Percentiles rank a stretch among this genome's conserved stretches.
phyloP scores from a whole-genome alignment of 768 basidiomycete species.

The Lactarius hengduanensis region DNA sequence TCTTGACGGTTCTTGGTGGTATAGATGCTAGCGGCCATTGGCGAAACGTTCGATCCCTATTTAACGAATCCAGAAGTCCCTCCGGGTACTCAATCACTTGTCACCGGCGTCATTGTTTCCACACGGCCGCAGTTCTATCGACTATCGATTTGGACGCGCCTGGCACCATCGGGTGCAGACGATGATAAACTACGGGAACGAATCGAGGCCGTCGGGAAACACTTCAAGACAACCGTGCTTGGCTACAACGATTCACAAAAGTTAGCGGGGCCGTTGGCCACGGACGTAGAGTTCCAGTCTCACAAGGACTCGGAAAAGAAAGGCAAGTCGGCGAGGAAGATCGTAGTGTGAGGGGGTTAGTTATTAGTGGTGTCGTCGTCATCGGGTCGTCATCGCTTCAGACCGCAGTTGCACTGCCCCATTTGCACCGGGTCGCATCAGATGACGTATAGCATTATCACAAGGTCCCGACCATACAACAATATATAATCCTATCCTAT shows the following conservation, averaged over 20 bases:
- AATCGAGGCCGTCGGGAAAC: constrained; percentile 78
- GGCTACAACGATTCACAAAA: constrained; percentile 74
- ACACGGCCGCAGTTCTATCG: constrained; percentile 95
- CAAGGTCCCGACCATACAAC: background rate
- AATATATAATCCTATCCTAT: constrained; percentile 26
- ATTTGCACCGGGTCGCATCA: background rate
- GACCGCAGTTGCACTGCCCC: background rate
- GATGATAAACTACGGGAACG: constrained; percentile 68
- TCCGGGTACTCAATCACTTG: constrained; percentile 44
- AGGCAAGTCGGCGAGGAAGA: constrained; percentile 80
- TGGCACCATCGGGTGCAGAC: constrained; percentile 57
- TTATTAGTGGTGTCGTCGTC: constrained; percentile 10
- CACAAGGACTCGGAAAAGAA: constrained; percentile 97
- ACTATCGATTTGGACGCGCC: constrained; percentile 95
- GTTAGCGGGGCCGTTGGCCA: constrained; percentile 82
- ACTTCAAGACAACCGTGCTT: constrained; percentile 91
- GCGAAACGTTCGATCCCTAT: constrained; percentile 95
- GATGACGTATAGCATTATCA: constrained; percentile 31
- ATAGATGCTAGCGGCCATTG: constrained; percentile 99
- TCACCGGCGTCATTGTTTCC: constrained; percentile 93
- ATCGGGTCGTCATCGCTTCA: background rate
- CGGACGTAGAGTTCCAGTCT: constrained; percentile 92
- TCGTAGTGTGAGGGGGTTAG: constrained; percentile 51
- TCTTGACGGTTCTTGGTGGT: background rate
- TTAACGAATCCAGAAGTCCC: constrained; percentile 49